Evolutionary conservation across 768 basidiomycete species (phyloP), one percentile per base, ranked within the genome.

Genomic region (Collybia mongolica): DNA sequence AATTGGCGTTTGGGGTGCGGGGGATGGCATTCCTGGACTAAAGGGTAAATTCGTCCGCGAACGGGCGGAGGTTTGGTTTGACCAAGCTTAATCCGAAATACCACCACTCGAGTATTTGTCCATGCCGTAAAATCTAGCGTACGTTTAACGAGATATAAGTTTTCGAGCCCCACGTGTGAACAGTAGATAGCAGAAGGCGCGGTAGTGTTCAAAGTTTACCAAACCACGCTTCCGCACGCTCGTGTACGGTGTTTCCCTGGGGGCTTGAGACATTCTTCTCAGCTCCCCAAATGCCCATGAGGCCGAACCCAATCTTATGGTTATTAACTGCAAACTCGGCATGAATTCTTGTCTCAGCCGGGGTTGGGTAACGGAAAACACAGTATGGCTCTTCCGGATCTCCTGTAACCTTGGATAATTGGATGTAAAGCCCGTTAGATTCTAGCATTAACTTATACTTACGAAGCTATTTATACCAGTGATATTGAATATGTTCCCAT

Each of bases 401-500:
- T 6, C 52, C 44, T 8, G 56, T 64, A 17, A 54, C 48, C 60
- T 64, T n/a, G 39, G 2, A 46, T 12, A 32, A 26, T 14, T 17
- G 12, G 19, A 11, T 32, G 14, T 26, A 26, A 26, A 26, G 24
- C 24, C 24, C 24, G 24, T 7, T 26, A 26, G 24, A 26, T 26
- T 3, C 4, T 26, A 26, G 24, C 3, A 26, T 26, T 26, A n/a
- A 7, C 7, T 7, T 15, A 6, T 7, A 52, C 54, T 42, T 23
- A 66, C 63, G 12, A 54, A 42, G 38, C 63, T 66, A 6, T 23
- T 43, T 0, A 65, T 22, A 2, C 9, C 18, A 14, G 49, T 41
- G 18, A 62, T 17, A 37, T 61, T 63, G 52, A 64, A 68, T 14
- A 52, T 14, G 24, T 63, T 60, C 6, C 52, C 56, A 36, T 60